Percentiles rank a stretch among this genome's conserved stretches.
Conservation (phyloP, 805 yeast genomes). For the Brettanomyces nanus region DNA sequence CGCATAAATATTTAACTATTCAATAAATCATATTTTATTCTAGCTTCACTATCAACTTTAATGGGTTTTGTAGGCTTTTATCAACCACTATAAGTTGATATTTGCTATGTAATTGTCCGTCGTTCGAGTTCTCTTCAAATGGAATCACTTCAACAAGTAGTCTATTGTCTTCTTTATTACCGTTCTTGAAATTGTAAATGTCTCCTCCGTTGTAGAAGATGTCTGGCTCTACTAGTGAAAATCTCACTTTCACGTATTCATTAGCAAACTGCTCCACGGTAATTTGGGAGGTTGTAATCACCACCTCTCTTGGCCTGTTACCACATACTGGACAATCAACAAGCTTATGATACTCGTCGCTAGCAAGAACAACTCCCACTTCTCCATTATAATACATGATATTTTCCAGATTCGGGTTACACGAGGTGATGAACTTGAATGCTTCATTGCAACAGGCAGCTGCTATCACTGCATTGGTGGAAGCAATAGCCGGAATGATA, state of each 20-base stretch:
- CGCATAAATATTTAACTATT: slow-evolving; percentile 14
- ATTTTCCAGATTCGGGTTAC: slow-evolving; percentile 60
- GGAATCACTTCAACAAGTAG: slow-evolving; percentile 9
- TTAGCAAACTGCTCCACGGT: slow-evolving; percentile 13
- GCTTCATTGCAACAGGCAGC: slow-evolving; percentile 85
- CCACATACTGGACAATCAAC: slow-evolving; percentile 78
- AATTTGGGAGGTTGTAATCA: slow-evolving; percentile 4
- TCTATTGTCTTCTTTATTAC: not conserved
- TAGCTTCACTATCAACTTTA: slow-evolving; percentile 7
- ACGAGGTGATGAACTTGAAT: slow-evolving; percentile 65
- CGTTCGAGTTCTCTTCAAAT: too few relatives aligned
- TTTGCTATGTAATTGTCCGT: too few relatives aligned
- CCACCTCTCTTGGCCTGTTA: slow-evolving; percentile 12
- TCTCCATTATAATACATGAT: slow-evolving; percentile 86
- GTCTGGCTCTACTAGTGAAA: slow-evolving; percentile 12
- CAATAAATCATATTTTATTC: not conserved
- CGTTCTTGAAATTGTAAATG: slow-evolving; percentile 18
- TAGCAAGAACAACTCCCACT: slow-evolving; percentile 66
- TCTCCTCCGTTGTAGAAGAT: slow-evolving; percentile 17
- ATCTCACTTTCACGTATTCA: slow-evolving; percentile 7
- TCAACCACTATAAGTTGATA: slow-evolving; percentile 15
- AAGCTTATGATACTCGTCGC: slow-evolving; percentile 54
- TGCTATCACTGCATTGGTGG: slow-evolving; percentile 88
- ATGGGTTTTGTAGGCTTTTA: slow-evolving; percentile 3
- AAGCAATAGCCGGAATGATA: slow-evolving; percentile 89